Conservation (phyloP, 1,284 basidiomycete genomes). For the Leccinum fuscescens region DNA sequence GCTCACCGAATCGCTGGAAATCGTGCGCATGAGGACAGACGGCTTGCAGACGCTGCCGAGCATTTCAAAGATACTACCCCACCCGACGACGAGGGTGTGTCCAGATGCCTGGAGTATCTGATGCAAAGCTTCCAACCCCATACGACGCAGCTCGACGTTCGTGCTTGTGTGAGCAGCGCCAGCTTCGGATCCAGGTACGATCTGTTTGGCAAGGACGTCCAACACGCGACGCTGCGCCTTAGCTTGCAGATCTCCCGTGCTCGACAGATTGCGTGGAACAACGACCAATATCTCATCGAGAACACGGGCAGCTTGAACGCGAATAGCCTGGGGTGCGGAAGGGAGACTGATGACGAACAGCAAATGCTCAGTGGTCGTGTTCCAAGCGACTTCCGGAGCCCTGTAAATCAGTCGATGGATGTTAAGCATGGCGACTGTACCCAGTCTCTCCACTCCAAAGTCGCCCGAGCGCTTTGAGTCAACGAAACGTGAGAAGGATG, state of each 20-base stretch:
- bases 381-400: conserved; percentile 84
- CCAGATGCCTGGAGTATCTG: conserved; percentile 88
- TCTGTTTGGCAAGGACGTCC: conserved; percentile 78
- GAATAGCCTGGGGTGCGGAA: conserved; percentile 73
- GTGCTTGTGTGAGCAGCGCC: conserved; percentile 45
- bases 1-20: conserved; percentile 44
- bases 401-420: conserved; percentile 81
- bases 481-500: background rate
- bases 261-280: conserved; percentile 65
- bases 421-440: conserved; percentile 78
- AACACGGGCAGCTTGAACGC: conserved; percentile 84
- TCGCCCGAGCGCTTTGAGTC: conserved; percentile 64
- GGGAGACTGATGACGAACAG: conserved; percentile 69
- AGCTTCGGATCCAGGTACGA: conserved; percentile 52
- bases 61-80: conserved; percentile 92
- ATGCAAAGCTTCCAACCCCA: conserved; percentile 87
- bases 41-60: conserved; percentile 78
- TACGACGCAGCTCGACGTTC: conserved; percentile 75
- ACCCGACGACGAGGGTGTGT: conserved; percentile 87
- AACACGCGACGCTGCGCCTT: conserved; percentile 81
- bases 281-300: conserved; percentile 79
- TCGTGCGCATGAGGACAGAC: conserved; percentile 37
- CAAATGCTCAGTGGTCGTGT: conserved; percentile 75
- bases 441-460: conserved; percentile 86
- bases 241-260: conserved; percentile 59